phyloP scores from a whole-genome alignment of 345 rosid species.

The Lagerstroemia speciosa region DNA sequence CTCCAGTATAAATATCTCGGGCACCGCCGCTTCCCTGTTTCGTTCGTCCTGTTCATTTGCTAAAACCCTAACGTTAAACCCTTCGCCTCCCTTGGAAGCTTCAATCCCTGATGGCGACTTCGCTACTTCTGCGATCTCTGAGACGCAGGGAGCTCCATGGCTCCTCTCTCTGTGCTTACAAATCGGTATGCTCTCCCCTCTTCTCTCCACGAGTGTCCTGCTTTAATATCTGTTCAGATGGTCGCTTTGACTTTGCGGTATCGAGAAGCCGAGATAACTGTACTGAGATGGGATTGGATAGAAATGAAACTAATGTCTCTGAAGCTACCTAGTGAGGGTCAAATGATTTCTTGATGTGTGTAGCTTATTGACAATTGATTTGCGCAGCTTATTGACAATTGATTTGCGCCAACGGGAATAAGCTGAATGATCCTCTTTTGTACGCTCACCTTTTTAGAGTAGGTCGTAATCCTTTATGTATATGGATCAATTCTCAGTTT shows the following conservation, averaged over 20 bases:
- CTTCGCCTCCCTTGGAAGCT: background rate
- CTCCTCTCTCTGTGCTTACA: slow-evolving; percentile 47
- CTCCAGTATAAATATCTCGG: background rate
- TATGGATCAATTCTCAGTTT: background rate
- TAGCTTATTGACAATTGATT: no score
- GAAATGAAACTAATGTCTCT: background rate
- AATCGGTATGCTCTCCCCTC: slow-evolving; percentile 36
- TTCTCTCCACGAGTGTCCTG: background rate
- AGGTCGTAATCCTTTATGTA: background rate
- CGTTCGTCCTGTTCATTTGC: background rate
- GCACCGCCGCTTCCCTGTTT: background rate
- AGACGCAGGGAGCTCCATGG: slow-evolving; percentile 60
- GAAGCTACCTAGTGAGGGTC: background rate
- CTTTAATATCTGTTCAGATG: background rate
- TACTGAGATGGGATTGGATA: background rate
- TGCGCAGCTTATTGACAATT: no score
- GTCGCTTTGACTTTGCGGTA: background rate
- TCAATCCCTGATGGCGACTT: slow-evolving; percentile 12
- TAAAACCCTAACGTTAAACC: slow-evolving; percentile 5
- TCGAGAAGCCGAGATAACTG: background rate
- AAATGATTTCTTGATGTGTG: background rate
- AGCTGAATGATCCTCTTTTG: background rate
- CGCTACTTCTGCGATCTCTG: slow-evolving; percentile 52
- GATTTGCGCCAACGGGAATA: background rate
- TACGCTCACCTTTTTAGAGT: background rate